Conservation (phyloP, 2,329 filamentous ascomycete species). For the Penicillium sp. region DNA sequence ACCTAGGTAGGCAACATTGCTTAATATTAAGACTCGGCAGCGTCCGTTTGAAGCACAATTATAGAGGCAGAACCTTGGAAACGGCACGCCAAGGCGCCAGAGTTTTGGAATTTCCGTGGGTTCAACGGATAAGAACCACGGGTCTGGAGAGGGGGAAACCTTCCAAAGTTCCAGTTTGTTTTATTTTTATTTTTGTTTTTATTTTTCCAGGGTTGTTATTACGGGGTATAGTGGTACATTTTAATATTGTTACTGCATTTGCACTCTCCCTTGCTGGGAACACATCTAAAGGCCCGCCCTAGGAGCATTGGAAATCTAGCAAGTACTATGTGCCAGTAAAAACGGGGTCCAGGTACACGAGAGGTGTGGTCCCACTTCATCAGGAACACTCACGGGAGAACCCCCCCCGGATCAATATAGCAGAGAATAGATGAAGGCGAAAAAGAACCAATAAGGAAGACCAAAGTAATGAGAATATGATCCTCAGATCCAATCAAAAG, state of each 20-base stretch:
- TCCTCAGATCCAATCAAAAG: neutral
- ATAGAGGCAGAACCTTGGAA: neutral
- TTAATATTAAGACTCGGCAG: neutral
- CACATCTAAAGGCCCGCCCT: neutral
- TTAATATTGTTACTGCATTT: neutral
- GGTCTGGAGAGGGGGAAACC: neutral
- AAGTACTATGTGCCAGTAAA: neutral
- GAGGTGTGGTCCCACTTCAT: neutral
- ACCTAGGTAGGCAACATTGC: neutral
- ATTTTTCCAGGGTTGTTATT: neutral
- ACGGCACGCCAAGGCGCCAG: neutral
- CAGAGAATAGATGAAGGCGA: neutral
- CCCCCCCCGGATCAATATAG: neutral
- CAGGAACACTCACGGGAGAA: neutral
- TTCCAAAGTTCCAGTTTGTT: neutral
- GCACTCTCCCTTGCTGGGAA: neutral
- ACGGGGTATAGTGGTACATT: too few species aligned
- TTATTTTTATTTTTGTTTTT: neutral
- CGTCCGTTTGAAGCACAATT: neutral
- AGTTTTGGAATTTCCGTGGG: neutral
- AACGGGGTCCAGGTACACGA: neutral
- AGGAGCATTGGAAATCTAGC: neutral
- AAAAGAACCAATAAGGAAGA: neutral
- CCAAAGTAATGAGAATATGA: neutral
- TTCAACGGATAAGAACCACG: neutral